phyloP scores from a whole-genome alignment of 305 asterid genomes.

The Caryopteris hybrid region DNA sequence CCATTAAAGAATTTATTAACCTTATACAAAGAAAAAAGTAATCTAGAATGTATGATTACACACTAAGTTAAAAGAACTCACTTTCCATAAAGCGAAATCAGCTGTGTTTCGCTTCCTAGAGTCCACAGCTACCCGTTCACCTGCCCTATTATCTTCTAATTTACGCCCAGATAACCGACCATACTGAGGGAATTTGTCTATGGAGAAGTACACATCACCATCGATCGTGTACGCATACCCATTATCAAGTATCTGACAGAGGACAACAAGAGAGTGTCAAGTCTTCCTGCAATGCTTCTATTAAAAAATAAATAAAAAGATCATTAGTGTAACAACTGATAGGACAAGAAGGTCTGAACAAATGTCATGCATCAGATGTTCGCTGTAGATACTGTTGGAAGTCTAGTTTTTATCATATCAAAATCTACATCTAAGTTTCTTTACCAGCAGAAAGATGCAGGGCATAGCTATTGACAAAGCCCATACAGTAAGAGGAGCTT shows the following conservation, averaged over 20 bases:
- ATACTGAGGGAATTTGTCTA: slow-evolving; percentile 78
- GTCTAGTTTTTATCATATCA: background rate
- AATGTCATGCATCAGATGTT: background rate
- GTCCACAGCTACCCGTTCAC: slow-evolving; percentile 92
- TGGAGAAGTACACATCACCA: slow-evolving; percentile 92
- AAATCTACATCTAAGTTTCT: background rate
- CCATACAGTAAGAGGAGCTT: slow-evolving; percentile 5
- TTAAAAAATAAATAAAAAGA: no score
- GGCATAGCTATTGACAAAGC: background rate
- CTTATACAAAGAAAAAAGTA: background rate
- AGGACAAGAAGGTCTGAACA: background rate
- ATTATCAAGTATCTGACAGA: slow-evolving; percentile 70
- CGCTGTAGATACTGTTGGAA: slow-evolving; percentile 1
- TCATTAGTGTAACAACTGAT: background rate
- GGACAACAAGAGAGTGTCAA: slow-evolving; percentile 20
- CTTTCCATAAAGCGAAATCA: slow-evolving; percentile 98
- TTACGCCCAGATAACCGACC: slow-evolving; percentile 91
- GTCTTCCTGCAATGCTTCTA: slow-evolving; percentile 5
- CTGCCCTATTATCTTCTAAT: slow-evolving; percentile 92
- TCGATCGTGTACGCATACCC: slow-evolving; percentile 65
- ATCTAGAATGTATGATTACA: background rate
- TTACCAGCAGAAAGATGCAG: background rate
- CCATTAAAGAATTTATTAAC: background rate
- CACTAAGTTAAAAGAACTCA: slow-evolving; percentile 31
- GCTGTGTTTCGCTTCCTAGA: slow-evolving; percentile 91